phyloP scores from a whole-genome alignment of 768 basidiomycete species.

The Lactifluus hygrophoroides region DNA sequence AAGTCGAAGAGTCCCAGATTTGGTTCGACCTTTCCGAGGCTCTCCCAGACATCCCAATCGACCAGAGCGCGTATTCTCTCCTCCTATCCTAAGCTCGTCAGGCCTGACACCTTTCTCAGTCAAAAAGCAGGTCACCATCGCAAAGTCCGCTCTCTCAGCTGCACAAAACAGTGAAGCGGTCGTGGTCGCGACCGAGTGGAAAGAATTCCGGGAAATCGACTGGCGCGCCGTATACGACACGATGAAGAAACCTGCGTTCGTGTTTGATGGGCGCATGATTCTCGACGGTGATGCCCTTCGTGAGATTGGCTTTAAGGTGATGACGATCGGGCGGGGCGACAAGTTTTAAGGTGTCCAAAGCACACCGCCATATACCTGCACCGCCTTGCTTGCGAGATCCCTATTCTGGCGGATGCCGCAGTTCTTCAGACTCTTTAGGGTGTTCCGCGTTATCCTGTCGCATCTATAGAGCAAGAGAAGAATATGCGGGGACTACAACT shows the following conservation, averaged over 20 bases:
- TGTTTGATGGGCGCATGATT: constrained; percentile 90
- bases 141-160: constrained; percentile 70
- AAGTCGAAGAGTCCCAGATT: constrained; percentile 80
- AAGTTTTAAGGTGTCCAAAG: constrained; percentile 24
- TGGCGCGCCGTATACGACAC: constrained; percentile 77
- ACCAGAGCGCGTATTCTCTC: constrained; percentile 45
- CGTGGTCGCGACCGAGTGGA: constrained; percentile 96
- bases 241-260: constrained; percentile 98
- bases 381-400: background rate
- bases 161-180: constrained; percentile 87
- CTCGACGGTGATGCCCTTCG: constrained; percentile 73
- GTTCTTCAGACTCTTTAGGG: too few relatives aligned
- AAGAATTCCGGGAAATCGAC: constrained; percentile 88
- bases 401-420: background rate
- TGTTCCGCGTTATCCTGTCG: background rate
- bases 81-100: constrained; percentile 1
- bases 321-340: constrained; percentile 51
- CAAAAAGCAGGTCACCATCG: constrained; percentile 83
- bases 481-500: background rate
- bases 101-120: constrained; percentile 37
- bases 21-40: constrained; percentile 73
- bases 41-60: constrained; percentile 51
- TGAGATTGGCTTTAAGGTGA: constrained; percentile 85
- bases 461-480: background rate
- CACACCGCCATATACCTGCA: background rate